phyloP scores from a whole-genome alignment of 1,284 basidiomycete genomes.

The Apiotrichum akiyoshidainum region DNA sequence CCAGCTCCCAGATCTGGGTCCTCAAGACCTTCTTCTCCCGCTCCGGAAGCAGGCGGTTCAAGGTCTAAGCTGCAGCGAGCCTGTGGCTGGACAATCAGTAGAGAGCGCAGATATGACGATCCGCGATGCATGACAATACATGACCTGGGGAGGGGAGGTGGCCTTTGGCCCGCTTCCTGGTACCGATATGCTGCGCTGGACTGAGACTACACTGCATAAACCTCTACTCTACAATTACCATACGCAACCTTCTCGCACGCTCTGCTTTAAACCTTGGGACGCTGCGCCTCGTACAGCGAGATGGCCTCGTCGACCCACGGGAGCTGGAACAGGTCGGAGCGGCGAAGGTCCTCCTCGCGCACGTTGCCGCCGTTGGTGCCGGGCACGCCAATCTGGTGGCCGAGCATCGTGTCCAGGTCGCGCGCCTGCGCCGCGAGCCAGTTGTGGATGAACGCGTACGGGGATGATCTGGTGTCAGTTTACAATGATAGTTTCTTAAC shows the following conservation, averaged over 20 bases:
- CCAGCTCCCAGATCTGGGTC: slow-evolving; percentile 78
- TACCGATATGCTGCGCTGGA: neutral
- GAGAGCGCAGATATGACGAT: neutral
- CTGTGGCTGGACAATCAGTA: neutral
- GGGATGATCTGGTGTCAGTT: slow-evolving; percentile 30
- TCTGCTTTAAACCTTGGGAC: slow-evolving; percentile 5
- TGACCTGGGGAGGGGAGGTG: neutral
- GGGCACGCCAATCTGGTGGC: slow-evolving; percentile 67
- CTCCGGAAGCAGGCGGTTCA: slow-evolving; percentile 56
- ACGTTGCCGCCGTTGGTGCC: slow-evolving; percentile 55
- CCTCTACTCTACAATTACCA: slow-evolving; percentile 2
- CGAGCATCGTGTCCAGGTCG: slow-evolving; percentile 84
- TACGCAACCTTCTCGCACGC: no score
- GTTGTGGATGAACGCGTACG: slow-evolving; percentile 69
- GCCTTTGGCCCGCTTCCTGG: neutral
- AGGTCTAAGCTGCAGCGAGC: slow-evolving; percentile 18
- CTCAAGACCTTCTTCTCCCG: slow-evolving; percentile 90
- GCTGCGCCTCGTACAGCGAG: slow-evolving; percentile 44
- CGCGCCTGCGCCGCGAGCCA: slow-evolving; percentile 89
- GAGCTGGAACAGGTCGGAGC: slow-evolving; percentile 83
- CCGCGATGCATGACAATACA: slow-evolving; percentile 7
- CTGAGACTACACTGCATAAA: slow-evolving; percentile 4
- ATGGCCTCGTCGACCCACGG: slow-evolving; percentile 66
- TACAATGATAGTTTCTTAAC: slow-evolving; percentile 8
- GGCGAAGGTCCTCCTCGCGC: slow-evolving; percentile 77